Base-by-base conservation (phyloP, 768 basidiomycete genomes). In the Pluteus cervinus region DNA sequence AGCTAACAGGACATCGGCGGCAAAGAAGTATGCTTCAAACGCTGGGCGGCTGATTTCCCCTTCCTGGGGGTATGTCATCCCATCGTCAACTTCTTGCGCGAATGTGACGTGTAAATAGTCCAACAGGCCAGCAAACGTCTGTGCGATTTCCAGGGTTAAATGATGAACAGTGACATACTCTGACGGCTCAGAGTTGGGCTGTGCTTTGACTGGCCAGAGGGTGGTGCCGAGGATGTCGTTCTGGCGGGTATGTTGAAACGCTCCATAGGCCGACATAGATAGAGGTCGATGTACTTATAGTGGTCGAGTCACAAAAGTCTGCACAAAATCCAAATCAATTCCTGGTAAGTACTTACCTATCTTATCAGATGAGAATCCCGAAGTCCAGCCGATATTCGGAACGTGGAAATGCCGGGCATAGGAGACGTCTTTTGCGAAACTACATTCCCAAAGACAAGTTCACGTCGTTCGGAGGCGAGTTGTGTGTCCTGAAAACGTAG, bases 11-110 rank as follows among this genome's bases (percentile, higher is more conserved):
- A 85, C 80, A 47, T 86, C 86, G 15, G 72, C 81, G 1, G 76
- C 73, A 48, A 87, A 86, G 59, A 84, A 92, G 57, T 89, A 90
- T 8, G 68, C 64, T 41, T 70, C 73, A 58, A 91, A 96, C 3
- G 68, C 61, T 22, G 71, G 58, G 16, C 68, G 65, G 5, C 64
- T 60, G 36, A 69, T 63, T 12, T 70, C 61, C 26, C 69, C 71
- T 58, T 90, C 86, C 58, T 93, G 91, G 0, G 91, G 90, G 57
- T 93, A 94, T 6, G 91, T 89, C 44, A 64, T 50, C 1, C 92
- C 92, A 31, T 73, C 73, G 39, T 79, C 80, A 9, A 94, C 66
- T 48, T 85, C 87, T 36, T 68, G 65, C n/a, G 76, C 73, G 57
- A 94, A 93, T 17, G 77, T 62, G 12, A 31, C 43, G 41, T 57